phyloP scores from a whole-genome alignment of 495 filamentous ascomycete genomes.

The Aspergillus hancockii region DNA sequence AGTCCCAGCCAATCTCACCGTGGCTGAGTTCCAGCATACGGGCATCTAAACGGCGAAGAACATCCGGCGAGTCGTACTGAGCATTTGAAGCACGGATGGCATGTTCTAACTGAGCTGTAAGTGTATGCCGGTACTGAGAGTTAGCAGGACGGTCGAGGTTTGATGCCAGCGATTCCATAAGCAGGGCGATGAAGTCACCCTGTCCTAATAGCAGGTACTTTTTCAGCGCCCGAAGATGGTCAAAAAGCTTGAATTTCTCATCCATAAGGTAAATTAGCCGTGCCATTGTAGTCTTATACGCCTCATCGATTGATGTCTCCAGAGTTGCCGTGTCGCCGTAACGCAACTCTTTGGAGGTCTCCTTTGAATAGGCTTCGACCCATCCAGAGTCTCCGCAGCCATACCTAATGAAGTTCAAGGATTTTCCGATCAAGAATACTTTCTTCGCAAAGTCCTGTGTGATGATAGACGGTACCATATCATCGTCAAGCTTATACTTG shows the following conservation, averaged over 20 bases:
- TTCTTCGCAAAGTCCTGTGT: slow-evolving; percentile 91
- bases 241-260: slow-evolving; percentile 88
- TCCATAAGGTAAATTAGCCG: slow-evolving; percentile 93
- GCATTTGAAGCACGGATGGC: slow-evolving; percentile 97
- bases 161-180: slow-evolving; percentile 93
- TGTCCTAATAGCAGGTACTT: slow-evolving; percentile 92
- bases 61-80: slow-evolving; percentile 91
- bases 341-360: slow-evolving; percentile 83
- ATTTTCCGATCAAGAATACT: slow-evolving; percentile 96
- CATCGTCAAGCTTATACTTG: slow-evolving; percentile 84
- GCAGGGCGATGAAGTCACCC: slow-evolving; percentile 94
- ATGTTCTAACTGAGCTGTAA: slow-evolving; percentile 96
- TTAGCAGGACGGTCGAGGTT: slow-evolving; percentile 95
- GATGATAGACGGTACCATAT: slow-evolving; percentile 90
- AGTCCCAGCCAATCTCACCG: slow-evolving; percentile 98
- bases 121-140: slow-evolving; percentile 89
- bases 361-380: slow-evolving; percentile 96
- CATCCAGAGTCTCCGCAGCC: slow-evolving; percentile 90
- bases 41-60: slow-evolving; percentile 87
- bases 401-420: slow-evolving; percentile 95
- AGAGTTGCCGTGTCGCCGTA: slow-evolving; percentile 94
- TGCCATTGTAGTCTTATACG: slow-evolving; percentile 96
- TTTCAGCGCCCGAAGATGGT: slow-evolving; percentile 89
- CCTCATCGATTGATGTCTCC: slow-evolving; percentile 91
- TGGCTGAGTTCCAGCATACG: slow-evolving; percentile 94